Evolutionary conservation across 208 protist genomes (phyloP).

Genomic region (Trypanosoma boissoni): DNA sequence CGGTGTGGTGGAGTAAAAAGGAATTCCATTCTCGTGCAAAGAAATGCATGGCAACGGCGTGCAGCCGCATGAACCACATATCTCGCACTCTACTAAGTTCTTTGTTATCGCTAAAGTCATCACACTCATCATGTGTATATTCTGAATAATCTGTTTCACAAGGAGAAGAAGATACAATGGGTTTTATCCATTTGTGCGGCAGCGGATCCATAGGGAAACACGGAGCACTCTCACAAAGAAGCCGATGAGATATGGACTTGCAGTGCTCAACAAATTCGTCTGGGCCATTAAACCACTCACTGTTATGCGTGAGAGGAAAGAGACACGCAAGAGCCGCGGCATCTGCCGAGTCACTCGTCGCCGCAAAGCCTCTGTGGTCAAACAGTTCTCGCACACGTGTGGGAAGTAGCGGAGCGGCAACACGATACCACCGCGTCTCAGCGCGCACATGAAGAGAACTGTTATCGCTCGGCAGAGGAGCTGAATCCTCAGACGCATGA

Average conservation of each 20-base stretch:
- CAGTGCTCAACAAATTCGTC: slow-evolving; percentile 57
- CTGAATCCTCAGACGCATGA: too few relatives aligned
- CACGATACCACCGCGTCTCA: slow-evolving; percentile 3
- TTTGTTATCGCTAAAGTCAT: neutral
- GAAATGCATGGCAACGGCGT: slow-evolving; percentile 8
- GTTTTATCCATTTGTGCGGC: neutral
- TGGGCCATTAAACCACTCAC: slow-evolving; percentile 37
- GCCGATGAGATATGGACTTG: slow-evolving; percentile 41
- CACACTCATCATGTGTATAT: neutral
- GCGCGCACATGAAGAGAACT: too few relatives aligned
- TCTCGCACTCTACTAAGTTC: neutral
- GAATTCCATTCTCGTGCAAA: slow-evolving; percentile 15
- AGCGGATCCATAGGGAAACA: slow-evolving; percentile 31
- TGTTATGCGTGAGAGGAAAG: slow-evolving; percentile 68
- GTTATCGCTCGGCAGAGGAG: too few relatives aligned
- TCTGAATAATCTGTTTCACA: neutral
- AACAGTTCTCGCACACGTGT: slow-evolving; percentile 19
- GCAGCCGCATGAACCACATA: slow-evolving; percentile 27
- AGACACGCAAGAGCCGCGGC: slow-evolving; percentile 49
- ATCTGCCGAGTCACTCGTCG: slow-evolving; percentile 21
- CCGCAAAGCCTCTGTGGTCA: neutral
- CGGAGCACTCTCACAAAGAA: slow-evolving; percentile 54
- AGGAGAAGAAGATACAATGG: neutral
- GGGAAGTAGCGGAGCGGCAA: slow-evolving; percentile 13
- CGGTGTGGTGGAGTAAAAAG: neutral